These are phyloP conservation scores for Penicillium lividum DNA, from an alignment of 495 filamentous ascomycete species.

Conservation along the genomic window DNA sequence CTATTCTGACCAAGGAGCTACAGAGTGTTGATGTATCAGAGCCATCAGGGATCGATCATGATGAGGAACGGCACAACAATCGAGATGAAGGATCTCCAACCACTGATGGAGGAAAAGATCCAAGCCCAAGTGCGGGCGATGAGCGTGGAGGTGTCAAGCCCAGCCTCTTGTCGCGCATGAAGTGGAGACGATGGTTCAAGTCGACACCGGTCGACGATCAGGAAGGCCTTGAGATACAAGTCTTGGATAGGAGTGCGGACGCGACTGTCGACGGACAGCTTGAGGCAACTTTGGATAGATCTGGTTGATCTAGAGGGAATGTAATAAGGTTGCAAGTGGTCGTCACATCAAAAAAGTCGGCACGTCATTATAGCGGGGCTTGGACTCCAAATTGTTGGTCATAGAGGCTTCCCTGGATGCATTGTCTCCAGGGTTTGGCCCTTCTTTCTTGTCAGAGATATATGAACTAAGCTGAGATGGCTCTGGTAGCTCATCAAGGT, in stretches of 20 bases:
- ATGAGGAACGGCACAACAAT: constrained; percentile 35
- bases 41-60: constrained; percentile 33
- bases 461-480: constrained; percentile 24
- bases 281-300: background rate
- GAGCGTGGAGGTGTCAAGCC: constrained; percentile 31
- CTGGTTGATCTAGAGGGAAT: constrained; percentile 4
- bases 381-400: constrained; percentile 26
- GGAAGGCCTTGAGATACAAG: constrained; percentile 10
- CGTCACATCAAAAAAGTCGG: constrained; percentile 49
- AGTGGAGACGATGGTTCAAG: constrained; percentile 18
- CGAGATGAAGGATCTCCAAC: constrained; percentile 28
- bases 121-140: constrained; percentile 35
- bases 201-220: background rate
- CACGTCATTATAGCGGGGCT: constrained; percentile 44
- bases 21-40: constrained; percentile 42
- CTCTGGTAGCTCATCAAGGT: constrained; percentile 45
- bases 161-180: constrained; percentile 27
- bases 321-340: background rate
- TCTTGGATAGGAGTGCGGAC: background rate
- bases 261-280: background rate
- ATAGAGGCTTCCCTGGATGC: constrained; percentile 13
- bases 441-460: constrained; percentile 19
- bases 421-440: constrained; percentile 15
- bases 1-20: constrained; percentile 34
- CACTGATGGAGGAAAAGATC: constrained; percentile 35